phyloP scores from a whole-genome alignment of 768 basidiomycete species.

The Suillus decipiens region DNA sequence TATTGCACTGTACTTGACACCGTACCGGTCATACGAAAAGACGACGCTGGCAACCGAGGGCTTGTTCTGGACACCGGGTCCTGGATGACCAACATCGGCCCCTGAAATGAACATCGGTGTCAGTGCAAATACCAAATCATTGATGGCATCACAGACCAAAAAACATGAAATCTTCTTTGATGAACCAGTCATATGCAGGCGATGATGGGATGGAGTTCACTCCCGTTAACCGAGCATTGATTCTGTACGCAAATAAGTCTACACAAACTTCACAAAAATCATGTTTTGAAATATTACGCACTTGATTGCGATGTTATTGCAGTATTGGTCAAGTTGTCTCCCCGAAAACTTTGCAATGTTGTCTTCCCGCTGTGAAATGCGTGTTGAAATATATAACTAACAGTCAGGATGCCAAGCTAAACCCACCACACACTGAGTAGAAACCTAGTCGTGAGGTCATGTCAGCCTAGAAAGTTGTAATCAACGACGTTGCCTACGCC shows the following conservation, averaged over 20 bases:
- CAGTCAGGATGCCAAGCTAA: slow-evolving; percentile 12
- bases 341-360: slow-evolving; percentile 24
- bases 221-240: slow-evolving; percentile 57
- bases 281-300: slow-evolving; percentile 1
- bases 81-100: slow-evolving; percentile 64
- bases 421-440: slow-evolving; percentile 30
- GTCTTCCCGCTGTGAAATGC: slow-evolving; percentile 29
- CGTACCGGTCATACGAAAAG: slow-evolving; percentile 49
- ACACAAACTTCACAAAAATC: not conserved
- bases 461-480: not conserved
- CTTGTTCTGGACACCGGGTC: slow-evolving; percentile 49
- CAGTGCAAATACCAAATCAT: not conserved
- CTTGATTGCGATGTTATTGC: slow-evolving; percentile 42
- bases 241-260: slow-evolving; percentile 29
- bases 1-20: slow-evolving; percentile 46
- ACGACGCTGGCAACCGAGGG: slow-evolving; percentile 66
- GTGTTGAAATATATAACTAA: not conserved
- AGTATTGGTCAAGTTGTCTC: slow-evolving; percentile 32
- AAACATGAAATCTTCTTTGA: slow-evolving; percentile 35
- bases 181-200: slow-evolving; percentile 25
- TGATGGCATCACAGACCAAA: slow-evolving; percentile 22
- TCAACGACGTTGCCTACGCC: slow-evolving; percentile 30
- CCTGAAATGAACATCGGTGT: slow-evolving; percentile 35
- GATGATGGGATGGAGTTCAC: slow-evolving; percentile 41
- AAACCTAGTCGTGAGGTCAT: slow-evolving; percentile 19